These are phyloP conservation scores for Fraxinus greggii DNA, from an alignment of 305 asterid genomes.

Conservation along the genomic window DNA sequence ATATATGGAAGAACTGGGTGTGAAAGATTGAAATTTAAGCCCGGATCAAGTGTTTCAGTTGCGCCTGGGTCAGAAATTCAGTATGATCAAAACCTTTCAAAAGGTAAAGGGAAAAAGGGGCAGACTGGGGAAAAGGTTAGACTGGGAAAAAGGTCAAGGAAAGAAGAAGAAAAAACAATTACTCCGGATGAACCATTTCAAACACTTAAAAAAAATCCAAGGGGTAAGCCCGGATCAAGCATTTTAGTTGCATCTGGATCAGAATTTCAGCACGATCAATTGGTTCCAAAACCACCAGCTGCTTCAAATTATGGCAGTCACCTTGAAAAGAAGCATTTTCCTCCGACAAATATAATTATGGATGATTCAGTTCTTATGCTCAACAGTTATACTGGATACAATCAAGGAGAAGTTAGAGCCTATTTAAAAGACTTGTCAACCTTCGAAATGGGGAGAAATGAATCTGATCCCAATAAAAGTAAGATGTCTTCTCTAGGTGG, in stretches of 20 bases:
- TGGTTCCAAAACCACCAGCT: neutral
- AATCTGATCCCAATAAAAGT: neutral
- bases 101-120: neutral
- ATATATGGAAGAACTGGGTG: slow-evolving; percentile 25
- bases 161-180: neutral
- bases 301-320: slow-evolving; percentile 1
- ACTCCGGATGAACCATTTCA: slow-evolving; percentile 7
- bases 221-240: slow-evolving; percentile 12
- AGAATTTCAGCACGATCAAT: neutral
- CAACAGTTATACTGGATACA: slow-evolving; percentile 5
- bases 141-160: slow-evolving; percentile 16
- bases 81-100: neutral
- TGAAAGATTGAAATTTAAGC: slow-evolving; percentile 20
- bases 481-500: neutral
- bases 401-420: slow-evolving; percentile 25
- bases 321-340: neutral
- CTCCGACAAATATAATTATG: neutral
- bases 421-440: slow-evolving; percentile 27
- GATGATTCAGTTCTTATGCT: slow-evolving; percentile 27
- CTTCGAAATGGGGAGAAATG: slow-evolving; percentile 32
- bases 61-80: neutral
- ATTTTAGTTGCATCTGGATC: neutral
- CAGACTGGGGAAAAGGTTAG: slow-evolving; percentile 10
- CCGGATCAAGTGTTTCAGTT: neutral
- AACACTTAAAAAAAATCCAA: neutral